Evolutionary conservation across 371 early-diverging fungal genomes (phyloP).

Genomic region (Massospora cicadina): DNA sequence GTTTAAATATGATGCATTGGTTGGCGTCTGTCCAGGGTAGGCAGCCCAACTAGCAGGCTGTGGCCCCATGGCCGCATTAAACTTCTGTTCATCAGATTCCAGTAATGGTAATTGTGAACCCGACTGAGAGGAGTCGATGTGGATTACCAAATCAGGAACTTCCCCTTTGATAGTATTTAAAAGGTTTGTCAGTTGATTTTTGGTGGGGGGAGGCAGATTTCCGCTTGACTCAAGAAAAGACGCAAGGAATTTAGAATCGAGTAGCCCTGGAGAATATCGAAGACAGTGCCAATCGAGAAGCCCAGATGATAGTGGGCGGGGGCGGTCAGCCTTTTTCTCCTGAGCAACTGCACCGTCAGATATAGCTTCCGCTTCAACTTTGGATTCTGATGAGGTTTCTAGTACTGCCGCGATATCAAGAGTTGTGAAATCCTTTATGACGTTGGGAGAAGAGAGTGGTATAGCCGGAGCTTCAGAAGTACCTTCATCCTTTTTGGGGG

Average conservation of each 20-base stretch:
- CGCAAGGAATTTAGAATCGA: background rate
- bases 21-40: background rate
- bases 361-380: background rate
- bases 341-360: background rate
- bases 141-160: background rate
- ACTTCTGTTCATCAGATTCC: background rate
- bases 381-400: background rate
- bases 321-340: background rate
- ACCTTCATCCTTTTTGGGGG: background rate
- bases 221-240: background rate
- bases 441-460: background rate
- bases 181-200: background rate
- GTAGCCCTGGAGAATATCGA: background rate
- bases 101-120: background rate
- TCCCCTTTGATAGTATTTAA: background rate
- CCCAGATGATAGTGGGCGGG: background rate
- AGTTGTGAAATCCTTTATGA: background rate
- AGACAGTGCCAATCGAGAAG: background rate
- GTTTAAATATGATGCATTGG: background rate
- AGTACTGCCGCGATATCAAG: background rate
- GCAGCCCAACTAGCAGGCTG: background rate
- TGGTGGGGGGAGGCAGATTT: background rate
- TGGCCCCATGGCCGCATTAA: background rate
- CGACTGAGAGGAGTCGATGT: background rate
- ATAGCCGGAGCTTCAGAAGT: background rate